These are phyloP conservation scores for Zoysia japonica DNA, from an alignment of 176 grass and related monocot genomes.

Conservation along the genomic window DNA sequence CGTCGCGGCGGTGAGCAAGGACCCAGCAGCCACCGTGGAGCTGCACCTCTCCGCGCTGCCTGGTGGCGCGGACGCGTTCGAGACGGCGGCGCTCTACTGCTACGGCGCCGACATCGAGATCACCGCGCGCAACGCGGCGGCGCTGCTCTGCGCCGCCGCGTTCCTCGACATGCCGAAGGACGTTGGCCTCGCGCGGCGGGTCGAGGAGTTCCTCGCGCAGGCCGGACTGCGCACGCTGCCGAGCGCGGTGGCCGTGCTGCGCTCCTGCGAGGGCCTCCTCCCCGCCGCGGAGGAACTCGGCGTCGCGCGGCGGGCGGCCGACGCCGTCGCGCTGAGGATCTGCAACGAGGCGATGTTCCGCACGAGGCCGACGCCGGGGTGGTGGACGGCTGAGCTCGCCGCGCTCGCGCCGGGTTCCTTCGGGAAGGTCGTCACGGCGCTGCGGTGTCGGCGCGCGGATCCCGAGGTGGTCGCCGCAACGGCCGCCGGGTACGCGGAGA, in stretches of 20 bases:
- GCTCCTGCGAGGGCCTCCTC: slow-evolving; percentile 60
- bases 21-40: slow-evolving; percentile 20
- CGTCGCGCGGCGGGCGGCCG: slow-evolving; percentile 40
- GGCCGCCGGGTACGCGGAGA: slow-evolving; percentile 50
- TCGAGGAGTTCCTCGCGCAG: slow-evolving; percentile 64
- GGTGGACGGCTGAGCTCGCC: slow-evolving; percentile 63
- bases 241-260: slow-evolving; percentile 58
- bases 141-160: slow-evolving; percentile 59
- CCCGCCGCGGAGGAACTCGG: slow-evolving; percentile 55
- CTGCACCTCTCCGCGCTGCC: slow-evolving; percentile 56
- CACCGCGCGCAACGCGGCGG: slow-evolving; percentile 58
- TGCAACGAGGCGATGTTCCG: slow-evolving; percentile 71
- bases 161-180: slow-evolving; percentile 67
- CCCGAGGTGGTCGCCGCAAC: slow-evolving; percentile 45
- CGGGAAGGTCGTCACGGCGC: slow-evolving; percentile 54
- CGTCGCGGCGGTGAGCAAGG: slow-evolving; percentile 38
- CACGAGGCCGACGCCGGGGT: slow-evolving; percentile 47
- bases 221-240: slow-evolving; percentile 52
- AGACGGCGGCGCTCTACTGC: slow-evolving; percentile 69
- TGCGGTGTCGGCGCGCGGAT: slow-evolving; percentile 41
- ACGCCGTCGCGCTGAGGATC: slow-evolving; percentile 47
- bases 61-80: slow-evolving; percentile 73
- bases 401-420: slow-evolving; percentile 52
- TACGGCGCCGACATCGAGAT: slow-evolving; percentile 84
- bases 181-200: slow-evolving; percentile 43